Evolutionary conservation across 179 eudicot species (phyloP).

Genomic region (Heliamphora pulchella): DNA sequence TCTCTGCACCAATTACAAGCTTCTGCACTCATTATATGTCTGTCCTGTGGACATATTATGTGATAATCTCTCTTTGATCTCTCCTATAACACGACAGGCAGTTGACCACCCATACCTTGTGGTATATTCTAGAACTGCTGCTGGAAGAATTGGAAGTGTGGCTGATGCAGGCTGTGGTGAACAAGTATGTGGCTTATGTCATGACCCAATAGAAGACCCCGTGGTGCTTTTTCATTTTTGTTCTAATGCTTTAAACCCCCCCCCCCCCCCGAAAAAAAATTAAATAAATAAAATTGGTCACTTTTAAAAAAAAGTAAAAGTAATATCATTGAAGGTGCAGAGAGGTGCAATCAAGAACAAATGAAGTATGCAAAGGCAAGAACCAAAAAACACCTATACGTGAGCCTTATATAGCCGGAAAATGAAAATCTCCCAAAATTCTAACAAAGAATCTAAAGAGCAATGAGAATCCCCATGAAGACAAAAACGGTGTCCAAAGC

Average conservation of each 20-base stretch:
- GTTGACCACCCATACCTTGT: conserved; percentile 98
- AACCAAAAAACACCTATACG: no score
- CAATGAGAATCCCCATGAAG: no score
- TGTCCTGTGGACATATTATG: neutral
- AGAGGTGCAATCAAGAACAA: no score
- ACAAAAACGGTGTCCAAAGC: no score
- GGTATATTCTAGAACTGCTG: conserved; percentile 61
- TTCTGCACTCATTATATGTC: neutral
- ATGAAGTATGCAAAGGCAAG: no score
- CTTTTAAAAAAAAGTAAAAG: no score
- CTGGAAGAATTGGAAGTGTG: conserved; percentile 30
- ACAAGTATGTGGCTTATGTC: conserved; percentile 68
- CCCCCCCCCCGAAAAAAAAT: no score
- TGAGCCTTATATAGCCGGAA: no score
- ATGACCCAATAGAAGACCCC: conserved; percentile 68
- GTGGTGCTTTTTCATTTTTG: conserved; percentile 39
- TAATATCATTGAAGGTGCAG: no score
- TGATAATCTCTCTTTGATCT: conserved; percentile 13
- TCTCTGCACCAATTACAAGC: neutral
- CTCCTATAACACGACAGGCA: conserved; percentile 43
- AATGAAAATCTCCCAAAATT: no score
- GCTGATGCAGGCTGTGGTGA: conserved; percentile 40
- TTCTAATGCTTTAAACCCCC: conserved; percentile 3
- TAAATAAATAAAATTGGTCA: no score
- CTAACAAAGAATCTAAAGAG: no score